Conservation (phyloP, 345 rosid genomes). For the Chamaenerion angustifolium region DNA sequence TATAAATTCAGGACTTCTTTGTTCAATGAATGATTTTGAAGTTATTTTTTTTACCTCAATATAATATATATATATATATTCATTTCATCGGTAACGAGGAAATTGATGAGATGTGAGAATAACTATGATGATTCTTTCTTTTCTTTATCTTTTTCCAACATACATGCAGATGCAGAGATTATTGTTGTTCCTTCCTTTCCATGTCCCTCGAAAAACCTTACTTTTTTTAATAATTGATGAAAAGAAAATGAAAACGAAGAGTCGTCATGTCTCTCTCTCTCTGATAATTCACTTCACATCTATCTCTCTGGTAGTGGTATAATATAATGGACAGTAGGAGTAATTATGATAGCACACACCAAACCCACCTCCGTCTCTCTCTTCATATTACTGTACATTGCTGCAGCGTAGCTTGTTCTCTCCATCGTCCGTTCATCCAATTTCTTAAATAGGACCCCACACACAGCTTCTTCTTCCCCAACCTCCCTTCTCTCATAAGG, state of each 20-base stretch:
- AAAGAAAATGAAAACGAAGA: too few species aligned
- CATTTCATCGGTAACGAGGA: slow-evolving; percentile 21
- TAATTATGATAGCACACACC: neutral
- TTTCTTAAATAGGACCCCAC: slow-evolving; percentile 25
- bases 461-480: neutral
- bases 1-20: too few species aligned
- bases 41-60: too few species aligned
- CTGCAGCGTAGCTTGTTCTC: neutral
- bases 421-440: neutral
- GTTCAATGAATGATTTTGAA: too few species aligned
- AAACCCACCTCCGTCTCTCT: slow-evolving; percentile 11
- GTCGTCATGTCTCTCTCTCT: too few species aligned
- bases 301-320: too few species aligned
- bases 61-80: too few species aligned
- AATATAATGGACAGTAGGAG: neutral
- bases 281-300: slow-evolving; percentile 12
- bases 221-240: too few species aligned
- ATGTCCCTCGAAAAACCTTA: neutral
- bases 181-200: neutral
- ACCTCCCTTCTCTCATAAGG: neutral
- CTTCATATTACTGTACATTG: slow-evolving; percentile 19
- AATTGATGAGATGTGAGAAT: slow-evolving; percentile 9
- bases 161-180: neutral
- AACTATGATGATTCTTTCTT: slow-evolving; percentile 18
- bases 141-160: neutral